Evolutionary conservation across 257 asterid genomes (phyloP), one percentile per base, ranked within the genome.

Genomic region (Plectranthus barbatus): DNA sequence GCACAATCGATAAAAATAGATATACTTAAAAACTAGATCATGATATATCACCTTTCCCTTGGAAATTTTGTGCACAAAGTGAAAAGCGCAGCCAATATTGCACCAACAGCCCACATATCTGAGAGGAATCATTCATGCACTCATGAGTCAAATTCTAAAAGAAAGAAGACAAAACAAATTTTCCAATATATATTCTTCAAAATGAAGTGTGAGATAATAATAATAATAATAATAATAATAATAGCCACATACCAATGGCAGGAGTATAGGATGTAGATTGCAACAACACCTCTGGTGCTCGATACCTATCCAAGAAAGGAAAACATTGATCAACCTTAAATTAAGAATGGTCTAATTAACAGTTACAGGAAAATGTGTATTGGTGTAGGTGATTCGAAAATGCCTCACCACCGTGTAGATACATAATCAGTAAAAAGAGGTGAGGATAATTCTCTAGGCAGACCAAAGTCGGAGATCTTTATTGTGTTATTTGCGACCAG

Each of bases 81-180:
- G 85, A 91, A 86, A 83, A 91, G 96, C 73, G 88, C 98, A 57
- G 96, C 98, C 56, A 91, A 79, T 74, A 88, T 76, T 26, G 96
- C 92, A 56, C 98, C 98, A 83, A 88, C 84, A 4, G 98, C 96
- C 98, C 98, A 91, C 95, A 91, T 86, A 79, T 91, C 98, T 91
- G 94, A 49, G 60, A 69, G 55, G 51, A 64, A 37, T 51, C 66
- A 71, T 26, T 45, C n/a, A n/a, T 56, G 20, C 67, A 66, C 23
- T 37, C 15, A 47, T 65, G 26, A 66, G 81, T 18, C 46, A 60
- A 44, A 11, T 5, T 61, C 42, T 21, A 61, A 18, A 40, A 13
- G 18, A 69, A 9, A 56, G 20, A 2, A 15, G 8, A 29, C 26
- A 1, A 12, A 7, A 14, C 9, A 33, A 9, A 1, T 26, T 26